Base-by-base conservation (phyloP, 2,329 filamentous ascomycete genomes). In the Neocatenulostroma microsporum region DNA sequence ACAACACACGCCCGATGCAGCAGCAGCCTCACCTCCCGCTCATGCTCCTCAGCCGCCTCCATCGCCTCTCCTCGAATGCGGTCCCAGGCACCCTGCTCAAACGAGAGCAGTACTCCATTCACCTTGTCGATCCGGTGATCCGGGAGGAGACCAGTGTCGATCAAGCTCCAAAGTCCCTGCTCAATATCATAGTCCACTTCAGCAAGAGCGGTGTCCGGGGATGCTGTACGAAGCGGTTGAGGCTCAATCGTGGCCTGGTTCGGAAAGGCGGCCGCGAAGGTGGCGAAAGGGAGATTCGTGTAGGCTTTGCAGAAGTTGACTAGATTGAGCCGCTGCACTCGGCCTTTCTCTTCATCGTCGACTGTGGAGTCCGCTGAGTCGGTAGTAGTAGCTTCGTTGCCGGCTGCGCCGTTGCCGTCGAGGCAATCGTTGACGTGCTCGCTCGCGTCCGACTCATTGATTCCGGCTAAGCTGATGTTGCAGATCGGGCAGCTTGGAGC, bases 81-180 rank as follows among this genome's bases (percentile, higher is more conserved):
- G 19, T 34, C 19, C 30, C 30, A 24, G 15, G 30, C 19, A 11
- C 13, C 19, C 4, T 2, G 11, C 19, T 34, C 5, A 5, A 21
- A 4, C 6, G 24, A 13, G 19, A 34, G 19, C 19, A 34, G 19
- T 21, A 13, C 24, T 5, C 14, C 30, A 13, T 8, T 13, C 12
- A 2, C 30, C 12, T 17, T 21, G 24, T 34, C 30, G 10, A 34
- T 34, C n/a, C 30, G n/a, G 15, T 25, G 21, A 14, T 34, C 8
- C 12, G n/a, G n/a, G n/a, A 34, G 21, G 19, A 17, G 21, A 2
- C 19, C 30, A 8, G 17, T 5, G 11, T 20, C 19, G 12, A 21
- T 34, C 19, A 34, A 13, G 13, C 19, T 10, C 30, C 19, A 21
- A 10, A 34, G 30, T 20, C 24, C 30, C 11, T 18, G 14, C 19